These are phyloP conservation scores for Xylaria sp. DNA, from an alignment of 2,329 filamentous ascomycete species.

Conservation along the genomic window DNA sequence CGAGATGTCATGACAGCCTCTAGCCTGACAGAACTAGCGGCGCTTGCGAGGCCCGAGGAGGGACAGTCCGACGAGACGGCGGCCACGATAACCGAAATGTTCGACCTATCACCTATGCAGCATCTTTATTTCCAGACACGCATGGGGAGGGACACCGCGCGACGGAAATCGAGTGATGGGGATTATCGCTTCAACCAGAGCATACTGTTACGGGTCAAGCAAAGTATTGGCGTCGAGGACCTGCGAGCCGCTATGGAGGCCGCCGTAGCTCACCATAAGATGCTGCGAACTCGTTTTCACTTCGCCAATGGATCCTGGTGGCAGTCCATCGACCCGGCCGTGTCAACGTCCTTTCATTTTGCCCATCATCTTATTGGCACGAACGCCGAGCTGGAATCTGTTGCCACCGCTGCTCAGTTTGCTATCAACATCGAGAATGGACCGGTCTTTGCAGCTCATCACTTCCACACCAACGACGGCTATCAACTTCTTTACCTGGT, in stretches of 20 bases:
- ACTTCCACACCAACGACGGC: slow-evolving; percentile 52
- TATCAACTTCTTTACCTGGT: slow-evolving; percentile 55
- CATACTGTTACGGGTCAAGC: slow-evolving; percentile 53
- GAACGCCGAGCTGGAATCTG: slow-evolving; percentile 48
- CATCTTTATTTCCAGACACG: slow-evolving; percentile 57
- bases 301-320: slow-evolving; percentile 50
- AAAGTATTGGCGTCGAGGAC: slow-evolving; percentile 48
- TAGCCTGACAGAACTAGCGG: slow-evolving; percentile 48
- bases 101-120: slow-evolving; percentile 60
- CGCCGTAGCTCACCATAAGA: slow-evolving; percentile 56
- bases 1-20: slow-evolving; percentile 47
- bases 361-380: slow-evolving; percentile 48
- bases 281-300: slow-evolving; percentile 56
- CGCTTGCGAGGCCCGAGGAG: slow-evolving; percentile 43
- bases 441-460: slow-evolving; percentile 56
- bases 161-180: slow-evolving; percentile 40
- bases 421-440: slow-evolving; percentile 56
- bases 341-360: slow-evolving; percentile 52
- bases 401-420: slow-evolving; percentile 50
- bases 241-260: slow-evolving; percentile 55
- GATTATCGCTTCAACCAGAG: slow-evolving; percentile 59
- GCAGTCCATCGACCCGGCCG: slow-evolving; percentile 50
- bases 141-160: slow-evolving; percentile 46
- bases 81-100: slow-evolving; percentile 45
- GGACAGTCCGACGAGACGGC: slow-evolving; percentile 41